These are phyloP conservation scores for Parsonsia alboflavescens DNA, from an alignment of 257 asterid genomes.

Conservation along the genomic window DNA sequence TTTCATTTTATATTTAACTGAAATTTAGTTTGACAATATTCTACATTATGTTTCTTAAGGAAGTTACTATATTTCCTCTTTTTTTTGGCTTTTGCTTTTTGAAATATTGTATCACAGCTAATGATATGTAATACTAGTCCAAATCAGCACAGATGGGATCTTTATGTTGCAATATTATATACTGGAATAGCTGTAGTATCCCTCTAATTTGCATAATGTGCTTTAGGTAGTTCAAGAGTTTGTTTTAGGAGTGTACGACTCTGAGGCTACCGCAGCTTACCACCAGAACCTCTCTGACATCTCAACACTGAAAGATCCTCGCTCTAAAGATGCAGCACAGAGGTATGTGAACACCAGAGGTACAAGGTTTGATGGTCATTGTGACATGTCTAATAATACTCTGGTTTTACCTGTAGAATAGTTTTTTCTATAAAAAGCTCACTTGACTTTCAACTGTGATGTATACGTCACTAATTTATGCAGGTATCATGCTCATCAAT, in stretches of 20 bases:
- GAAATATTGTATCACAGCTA: neutral
- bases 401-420: neutral
- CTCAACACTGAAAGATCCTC: constrained; percentile 86
- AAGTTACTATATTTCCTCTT: neutral
- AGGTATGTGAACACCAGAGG: constrained; percentile 44
- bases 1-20: neutral
- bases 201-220: neutral
- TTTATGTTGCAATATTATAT: neutral
- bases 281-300: constrained; percentile 72
- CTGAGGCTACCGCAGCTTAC: constrained; percentile 74
- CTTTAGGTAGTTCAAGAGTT: constrained; percentile 82
- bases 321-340: constrained; percentile 98
- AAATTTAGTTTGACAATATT: neutral
- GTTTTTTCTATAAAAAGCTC: neutral
- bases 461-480: constrained; percentile 12
- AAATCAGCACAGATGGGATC: neutral
- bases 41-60: neutral
- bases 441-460: neutral
- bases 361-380: neutral
- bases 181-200: neutral
- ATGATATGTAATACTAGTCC: neutral
- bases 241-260: constrained; percentile 77
- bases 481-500: constrained; percentile 91
- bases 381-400: neutral
- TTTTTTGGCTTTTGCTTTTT: neutral